Evolutionary conservation across 805 yeast species (phyloP).

Genomic region (Scheffersomyces ergatensis): DNA sequence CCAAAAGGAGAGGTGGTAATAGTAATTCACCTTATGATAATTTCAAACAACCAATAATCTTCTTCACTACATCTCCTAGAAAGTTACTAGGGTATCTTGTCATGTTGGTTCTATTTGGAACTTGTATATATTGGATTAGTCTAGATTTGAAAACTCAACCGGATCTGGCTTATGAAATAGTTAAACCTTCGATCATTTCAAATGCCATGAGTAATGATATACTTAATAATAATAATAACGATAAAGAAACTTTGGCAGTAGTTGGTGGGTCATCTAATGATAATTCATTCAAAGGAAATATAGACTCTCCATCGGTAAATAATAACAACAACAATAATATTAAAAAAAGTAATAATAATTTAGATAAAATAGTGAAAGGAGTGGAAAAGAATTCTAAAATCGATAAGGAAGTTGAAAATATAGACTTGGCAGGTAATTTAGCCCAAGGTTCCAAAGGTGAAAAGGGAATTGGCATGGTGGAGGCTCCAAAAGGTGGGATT

Average conservation of each 20-base stretch:
- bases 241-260: not conserved
- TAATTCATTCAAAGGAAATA: not conserved
- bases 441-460: slow-evolving; percentile 39
- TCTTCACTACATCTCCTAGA: slow-evolving; percentile 35
- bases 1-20: slow-evolving; percentile 14
- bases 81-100: slow-evolving; percentile 37
- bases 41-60: slow-evolving; percentile 23
- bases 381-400: slow-evolving; percentile 21
- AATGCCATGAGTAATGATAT: not conserved
- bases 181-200: slow-evolving; percentile 8
- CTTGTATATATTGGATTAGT: slow-evolving; percentile 32
- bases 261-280: not conserved
- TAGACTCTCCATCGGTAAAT: not conserved
- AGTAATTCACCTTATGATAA: slow-evolving; percentile 33
- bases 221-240: not conserved
- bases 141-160: slow-evolving; percentile 31
- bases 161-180: slow-evolving; percentile 26
- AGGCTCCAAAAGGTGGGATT: slow-evolving; percentile 47
- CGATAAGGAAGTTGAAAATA: slow-evolving; percentile 31
- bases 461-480: slow-evolving; percentile 35
- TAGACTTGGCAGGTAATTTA: slow-evolving; percentile 36
- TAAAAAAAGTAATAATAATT: slow-evolving; percentile 7
- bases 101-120: slow-evolving; percentile 32
- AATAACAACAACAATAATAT: slow-evolving; percentile 4
- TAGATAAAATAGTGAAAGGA: slow-evolving; percentile 26